Percentiles rank a stretch among this genome's conserved stretches.
phyloP scores from a whole-genome alignment of 179 eudicot species.

The Sideroxylon spinosum region DNA sequence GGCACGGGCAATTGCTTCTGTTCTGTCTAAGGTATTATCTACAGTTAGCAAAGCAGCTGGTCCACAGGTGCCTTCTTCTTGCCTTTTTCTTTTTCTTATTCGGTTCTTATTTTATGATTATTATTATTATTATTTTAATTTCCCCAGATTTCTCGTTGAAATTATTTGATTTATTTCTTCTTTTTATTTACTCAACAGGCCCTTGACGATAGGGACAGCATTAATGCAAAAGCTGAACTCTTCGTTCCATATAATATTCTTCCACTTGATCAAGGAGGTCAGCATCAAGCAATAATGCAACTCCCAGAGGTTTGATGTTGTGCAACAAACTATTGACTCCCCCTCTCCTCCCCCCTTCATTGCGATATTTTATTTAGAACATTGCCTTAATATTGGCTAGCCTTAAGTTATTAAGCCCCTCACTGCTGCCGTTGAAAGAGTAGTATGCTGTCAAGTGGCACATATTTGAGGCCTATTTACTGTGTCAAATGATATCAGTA shows the following conservation, averaged over 20 bases:
- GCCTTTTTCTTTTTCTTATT: neutral
- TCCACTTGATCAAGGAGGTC: constrained; percentile 82
- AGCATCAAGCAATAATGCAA: constrained; percentile 84
- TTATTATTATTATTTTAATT: neutral
- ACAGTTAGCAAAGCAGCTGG: constrained; percentile 78
- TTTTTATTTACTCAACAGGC: constrained; percentile 38
- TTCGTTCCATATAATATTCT: constrained; percentile 78
- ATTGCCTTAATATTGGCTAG: neutral
- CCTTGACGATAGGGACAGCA: constrained; percentile 58
- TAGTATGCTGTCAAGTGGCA: neutral
- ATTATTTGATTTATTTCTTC: constrained; percentile 6
- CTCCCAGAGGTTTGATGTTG: constrained; percentile 71
- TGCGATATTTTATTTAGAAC: too few species aligned
- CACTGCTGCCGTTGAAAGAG: constrained; percentile 14
- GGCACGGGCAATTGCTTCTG: constrained; percentile 71
- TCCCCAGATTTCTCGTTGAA: neutral
- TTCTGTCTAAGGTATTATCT: constrained; percentile 60
- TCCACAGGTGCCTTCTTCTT: constrained; percentile 51
- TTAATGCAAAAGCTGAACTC: constrained; percentile 38
- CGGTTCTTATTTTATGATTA: neutral
- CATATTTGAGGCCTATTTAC: neutral
- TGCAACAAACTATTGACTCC: neutral
- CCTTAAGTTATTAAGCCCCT: neutral
- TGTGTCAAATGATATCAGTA: constrained; percentile 7
- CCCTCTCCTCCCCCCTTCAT: neutral